Conservation (phyloP, 1,139 yeast genomes). For the Candida sanyaensis region DNA sequence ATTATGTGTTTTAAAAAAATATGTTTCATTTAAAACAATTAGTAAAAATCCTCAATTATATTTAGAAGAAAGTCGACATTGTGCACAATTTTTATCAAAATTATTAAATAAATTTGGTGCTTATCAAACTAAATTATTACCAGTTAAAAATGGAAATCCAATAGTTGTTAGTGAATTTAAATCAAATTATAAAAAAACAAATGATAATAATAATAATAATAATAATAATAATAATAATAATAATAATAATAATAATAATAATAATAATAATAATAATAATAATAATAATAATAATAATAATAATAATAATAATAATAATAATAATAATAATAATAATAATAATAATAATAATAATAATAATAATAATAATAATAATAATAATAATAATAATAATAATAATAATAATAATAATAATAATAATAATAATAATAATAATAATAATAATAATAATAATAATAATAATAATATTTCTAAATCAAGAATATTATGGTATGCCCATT, state of each 20-base stretch:
- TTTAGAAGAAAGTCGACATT: constrained; percentile 79
- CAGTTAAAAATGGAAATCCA: constrained; percentile 79
- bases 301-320: too few species aligned
- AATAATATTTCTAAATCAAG: too few species aligned
- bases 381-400: too few species aligned
- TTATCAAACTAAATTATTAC: constrained; percentile 60
- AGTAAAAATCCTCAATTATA: constrained; percentile 67
- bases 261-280: too few species aligned
- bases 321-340: too few species aligned
- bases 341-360: too few species aligned
- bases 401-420: too few species aligned
- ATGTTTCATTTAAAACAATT: constrained; percentile 74
- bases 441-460: too few species aligned
- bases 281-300: too few species aligned
- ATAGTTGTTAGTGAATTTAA: constrained; percentile 75
- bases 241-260: too few species aligned
- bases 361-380: too few species aligned
- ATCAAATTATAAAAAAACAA: constrained; percentile 27
- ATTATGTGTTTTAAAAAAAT: constrained; percentile 58
- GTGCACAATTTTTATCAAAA: constrained; percentile 75
- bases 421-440: too few species aligned
- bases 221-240: constrained; percentile 19
- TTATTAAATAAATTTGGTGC: constrained; percentile 76
- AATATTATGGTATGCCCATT: constrained; percentile 91
- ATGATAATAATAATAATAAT: constrained; percentile 8